A percentile compares a stretch with the other conserved stretches of the same genome.
These are phyloP conservation scores for Xeromyces bisporus DNA, from an alignment of 495 filamentous ascomycete genomes.

Conservation along the genomic window DNA sequence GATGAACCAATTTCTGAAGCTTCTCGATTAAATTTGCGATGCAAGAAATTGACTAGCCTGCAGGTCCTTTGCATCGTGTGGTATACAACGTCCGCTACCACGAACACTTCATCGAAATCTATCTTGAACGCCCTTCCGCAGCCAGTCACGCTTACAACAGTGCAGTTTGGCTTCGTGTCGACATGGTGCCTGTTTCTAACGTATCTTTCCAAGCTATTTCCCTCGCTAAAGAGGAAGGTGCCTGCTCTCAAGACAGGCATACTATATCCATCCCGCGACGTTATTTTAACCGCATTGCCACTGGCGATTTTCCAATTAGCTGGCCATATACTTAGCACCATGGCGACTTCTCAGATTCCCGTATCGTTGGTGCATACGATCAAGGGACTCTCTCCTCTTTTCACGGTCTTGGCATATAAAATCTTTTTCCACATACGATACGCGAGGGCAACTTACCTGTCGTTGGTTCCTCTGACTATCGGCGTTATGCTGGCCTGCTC, in stretches of 20 bases:
- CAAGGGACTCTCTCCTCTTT: slow-evolving; percentile 94
- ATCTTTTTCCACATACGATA: slow-evolving; percentile 78
- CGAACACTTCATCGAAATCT: slow-evolving; percentile 93
- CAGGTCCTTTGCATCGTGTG: slow-evolving; percentile 72
- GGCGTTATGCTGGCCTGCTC: slow-evolving; percentile 94
- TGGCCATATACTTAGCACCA: slow-evolving; percentile 84
- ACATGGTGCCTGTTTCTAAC: slow-evolving; percentile 71
- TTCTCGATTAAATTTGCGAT: neutral
- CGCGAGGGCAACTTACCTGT: slow-evolving; percentile 74
- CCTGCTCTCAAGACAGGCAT: slow-evolving; percentile 73
- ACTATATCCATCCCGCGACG: slow-evolving; percentile 60
- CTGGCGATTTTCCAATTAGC: slow-evolving; percentile 84
- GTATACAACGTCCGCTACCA: slow-evolving; percentile 88
- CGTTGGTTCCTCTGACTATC: slow-evolving; percentile 75
- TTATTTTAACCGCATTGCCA: slow-evolving; percentile 75
- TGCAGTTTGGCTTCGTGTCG: slow-evolving; percentile 91
- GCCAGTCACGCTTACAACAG: slow-evolving; percentile 80
- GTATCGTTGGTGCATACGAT: slow-evolving; percentile 97
- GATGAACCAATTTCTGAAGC: slow-evolving; percentile 13
- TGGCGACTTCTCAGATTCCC: slow-evolving; percentile 83
- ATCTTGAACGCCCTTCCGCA: slow-evolving; percentile 87
- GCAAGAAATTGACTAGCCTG: slow-evolving; percentile 4
- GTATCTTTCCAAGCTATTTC: slow-evolving; percentile 52
- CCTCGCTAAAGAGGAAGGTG: slow-evolving; percentile 44
- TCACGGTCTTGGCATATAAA: slow-evolving; percentile 89